Base-by-base conservation (phyloP, 768 basidiomycete genomes). In the Paxillus ammoniavirescens region DNA sequence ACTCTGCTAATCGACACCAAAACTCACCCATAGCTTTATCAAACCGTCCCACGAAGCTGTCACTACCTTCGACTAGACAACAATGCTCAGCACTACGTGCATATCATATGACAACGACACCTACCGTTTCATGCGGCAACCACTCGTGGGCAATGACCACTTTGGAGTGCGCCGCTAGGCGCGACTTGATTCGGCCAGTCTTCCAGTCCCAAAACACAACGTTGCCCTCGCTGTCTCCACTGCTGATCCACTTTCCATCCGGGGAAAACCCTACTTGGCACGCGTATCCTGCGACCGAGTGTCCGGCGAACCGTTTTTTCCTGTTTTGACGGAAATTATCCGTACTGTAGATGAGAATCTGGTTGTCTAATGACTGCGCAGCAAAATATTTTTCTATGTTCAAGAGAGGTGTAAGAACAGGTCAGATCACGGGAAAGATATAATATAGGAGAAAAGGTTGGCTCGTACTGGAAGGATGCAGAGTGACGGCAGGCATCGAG, bases 201-300 rank as follows among this genome's bases (percentile, higher is more conserved):
- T 97, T 98, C 91, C 93, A 99, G 70, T 98, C 97, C 97, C 97
- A 99, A 72, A 98, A 96, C 3, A 98, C 90, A 41, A 99, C 80
- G 68, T 97, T 94, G 8, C 97, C 97, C 61, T 88, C 86, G 9
- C 91, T 91, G 64, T 98, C 96, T 28, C 97, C 97, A 54, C 93
- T 95, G 64, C 92, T 95, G 63, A 99, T 90, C 90, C 93, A 98
- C 71, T 93, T 93, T 2, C 97, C 97, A 68, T 99, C 97, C 1
- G 97, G 94, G 15, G 95, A 97, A 73, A 99, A 99, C 26, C 92
- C 95, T 31, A 98, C 87, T 65, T 94, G 90, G 67, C 94, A 97
- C 2, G 97, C 97, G 70, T 98, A 98, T 12, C 97, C 97, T 7
- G 97, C 95, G 17, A 95, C 86, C 18, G 93, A 91, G 72, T 98